These are phyloP conservation scores for Fusarium duplospermum DNA, from an alignment of 2,329 filamentous ascomycete species.

Conservation along the genomic window DNA sequence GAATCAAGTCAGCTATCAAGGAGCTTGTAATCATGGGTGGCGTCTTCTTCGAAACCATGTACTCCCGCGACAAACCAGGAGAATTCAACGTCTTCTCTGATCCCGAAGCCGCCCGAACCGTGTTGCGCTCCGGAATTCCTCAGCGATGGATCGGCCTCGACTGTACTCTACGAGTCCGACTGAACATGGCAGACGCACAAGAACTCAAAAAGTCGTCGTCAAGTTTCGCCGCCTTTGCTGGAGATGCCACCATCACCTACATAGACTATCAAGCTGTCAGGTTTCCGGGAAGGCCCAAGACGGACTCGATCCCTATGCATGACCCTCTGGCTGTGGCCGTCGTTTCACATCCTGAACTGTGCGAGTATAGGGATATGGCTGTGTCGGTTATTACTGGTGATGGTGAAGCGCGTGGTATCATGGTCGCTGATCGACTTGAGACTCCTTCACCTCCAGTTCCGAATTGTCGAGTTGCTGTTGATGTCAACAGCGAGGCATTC, in stretches of 20 bases:
- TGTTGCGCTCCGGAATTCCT: conserved; percentile 11
- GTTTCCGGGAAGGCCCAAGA: conserved; percentile 18
- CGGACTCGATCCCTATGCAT: conserved; percentile 13
- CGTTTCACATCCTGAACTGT: conserved; percentile 14
- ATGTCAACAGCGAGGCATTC: conserved; percentile 11
- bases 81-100: conserved; percentile 24
- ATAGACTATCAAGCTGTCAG: conserved; percentile 14
- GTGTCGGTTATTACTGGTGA: conserved; percentile 16
- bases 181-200: conserved; percentile 6
- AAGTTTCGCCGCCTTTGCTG: conserved; percentile 14
- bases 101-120: conserved; percentile 18
- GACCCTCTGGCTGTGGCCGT: conserved; percentile 16
- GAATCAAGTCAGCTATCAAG: conserved; percentile 11
- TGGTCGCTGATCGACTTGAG: conserved; percentile 18
- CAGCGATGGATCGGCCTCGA: conserved; percentile 24
- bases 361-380: conserved; percentile 13
- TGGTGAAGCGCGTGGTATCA: conserved; percentile 7
- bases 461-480: conserved; percentile 15
- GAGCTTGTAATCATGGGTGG: conserved; percentile 26
- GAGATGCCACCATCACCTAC: conserved; percentile 9
- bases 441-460: conserved; percentile 3
- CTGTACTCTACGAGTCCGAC: conserved; percentile 10
- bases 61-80: conserved; percentile 9
- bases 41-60: conserved; percentile 14
- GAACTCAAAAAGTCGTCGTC: conserved; percentile 12